Evolutionary conservation across 371 early-diverging fungal species (phyloP).

Genomic region (Chytridium lagenaria): DNA sequence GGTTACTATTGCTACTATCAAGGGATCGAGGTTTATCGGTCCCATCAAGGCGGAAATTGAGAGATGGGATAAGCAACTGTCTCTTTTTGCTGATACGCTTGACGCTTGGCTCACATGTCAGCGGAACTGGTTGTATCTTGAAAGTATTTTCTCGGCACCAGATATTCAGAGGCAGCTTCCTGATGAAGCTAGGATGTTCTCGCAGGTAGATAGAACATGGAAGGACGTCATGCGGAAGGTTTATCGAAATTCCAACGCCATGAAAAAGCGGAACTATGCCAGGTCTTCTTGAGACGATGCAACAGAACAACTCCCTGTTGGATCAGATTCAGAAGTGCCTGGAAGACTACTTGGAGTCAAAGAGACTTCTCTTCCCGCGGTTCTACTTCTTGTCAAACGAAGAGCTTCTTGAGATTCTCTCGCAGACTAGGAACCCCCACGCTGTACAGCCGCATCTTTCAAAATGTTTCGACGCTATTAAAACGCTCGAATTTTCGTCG

Average conservation of each 20-base stretch:
- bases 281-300: constrained; percentile 44
- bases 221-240: constrained; percentile 51
- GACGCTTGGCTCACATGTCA: constrained; percentile 62
- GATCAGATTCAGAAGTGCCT: constrained; percentile 60
- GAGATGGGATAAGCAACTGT: constrained; percentile 59
- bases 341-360: constrained; percentile 46
- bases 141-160: constrained; percentile 63
- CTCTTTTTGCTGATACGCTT: constrained; percentile 58
- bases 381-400: constrained; percentile 59
- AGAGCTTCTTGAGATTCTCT: constrained; percentile 52
- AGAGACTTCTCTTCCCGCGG: constrained; percentile 51
- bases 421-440: constrained; percentile 40
- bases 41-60: constrained; percentile 63
- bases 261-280: constrained; percentile 59
- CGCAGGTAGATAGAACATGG: constrained; percentile 45
- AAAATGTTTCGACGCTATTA: constrained; percentile 50
- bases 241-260: constrained; percentile 47
- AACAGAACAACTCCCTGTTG: constrained; percentile 40
- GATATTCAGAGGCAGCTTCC: constrained; percentile 64
- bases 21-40: constrained; percentile 59
- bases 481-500: constrained; percentile 46
- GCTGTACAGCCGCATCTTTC: constrained; percentile 43
- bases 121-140: constrained; percentile 63
- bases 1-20: constrained; percentile 63
- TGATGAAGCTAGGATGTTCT: constrained; percentile 45